Evolutionary conservation across 495 filamentous ascomycete species (phyloP), one percentile per base, ranked within the genome.

Genomic region (Trichoderma virens): DNA sequence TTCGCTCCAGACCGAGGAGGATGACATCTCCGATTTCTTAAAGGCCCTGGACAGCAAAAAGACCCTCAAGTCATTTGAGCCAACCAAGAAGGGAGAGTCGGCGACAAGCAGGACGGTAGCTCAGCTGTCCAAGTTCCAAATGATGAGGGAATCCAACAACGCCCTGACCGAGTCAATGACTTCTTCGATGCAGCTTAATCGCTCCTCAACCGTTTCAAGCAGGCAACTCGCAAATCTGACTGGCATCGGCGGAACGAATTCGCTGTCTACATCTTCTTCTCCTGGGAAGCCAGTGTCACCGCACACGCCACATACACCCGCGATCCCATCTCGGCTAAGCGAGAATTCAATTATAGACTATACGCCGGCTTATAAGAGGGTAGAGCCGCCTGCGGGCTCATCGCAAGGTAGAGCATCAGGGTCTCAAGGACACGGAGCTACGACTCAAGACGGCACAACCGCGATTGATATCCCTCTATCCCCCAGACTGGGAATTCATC

Each of bases 271-370:
- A 0, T 89, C 90, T 5, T 93, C 93, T 2, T 95, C 92, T 3
- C 92, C 90, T 7, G 92, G 92, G 62, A 98, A 97, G 68, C 91
- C 93, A 1, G 82, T 96, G 59, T 96, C 91, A 2, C 93, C 93
- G 13, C 93, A 97, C 73, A 97, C 93, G 0, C 93, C 93, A 9
- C 93, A 97, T 69, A 96, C 91, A 5, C 93, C 93, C 5, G 91
- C 93, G 20, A 90, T 97, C 56, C 92, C 93, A 38, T 96, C 92
- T 23, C 85, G 93, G n/a, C 75, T 98, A 54, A 95, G 91, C 71
- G 92, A 92, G 67, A 89, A 91, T 69, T 92, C 89, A 62, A 89
- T 91, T 61, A 85, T 89, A n/a, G 88, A 91, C 70, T 91, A 93
- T 69, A 76, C 81, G 30, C 73, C 79, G 18, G 67, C 35, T 18